Conservation (phyloP, 2,329 filamentous ascomycete species). For the Calonectria honghensis region DNA sequence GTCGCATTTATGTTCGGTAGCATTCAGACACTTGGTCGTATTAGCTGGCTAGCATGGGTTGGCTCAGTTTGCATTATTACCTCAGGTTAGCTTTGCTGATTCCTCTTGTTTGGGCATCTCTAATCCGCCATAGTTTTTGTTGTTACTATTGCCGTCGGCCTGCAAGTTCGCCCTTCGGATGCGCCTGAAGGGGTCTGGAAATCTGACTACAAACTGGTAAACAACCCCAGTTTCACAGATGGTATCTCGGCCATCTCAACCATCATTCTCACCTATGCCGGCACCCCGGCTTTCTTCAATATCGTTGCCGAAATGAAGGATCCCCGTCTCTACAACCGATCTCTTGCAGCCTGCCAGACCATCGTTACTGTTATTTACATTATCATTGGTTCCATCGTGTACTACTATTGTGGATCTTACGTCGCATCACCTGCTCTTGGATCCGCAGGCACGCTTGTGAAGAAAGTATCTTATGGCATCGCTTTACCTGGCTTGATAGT, state of each 20-base stretch:
- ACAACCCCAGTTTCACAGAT: slow-evolving; percentile 54
- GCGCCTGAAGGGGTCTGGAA: slow-evolving; percentile 52
- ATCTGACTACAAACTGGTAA: slow-evolving; percentile 56
- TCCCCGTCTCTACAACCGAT: slow-evolving; percentile 51
- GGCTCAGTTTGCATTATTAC: slow-evolving; percentile 49
- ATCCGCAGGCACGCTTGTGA: slow-evolving; percentile 62
- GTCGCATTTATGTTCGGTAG: slow-evolving; percentile 54
- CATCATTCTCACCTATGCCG: slow-evolving; percentile 60
- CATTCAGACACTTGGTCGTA: slow-evolving; percentile 54
- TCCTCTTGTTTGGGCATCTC: neutral
- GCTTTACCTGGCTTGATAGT: slow-evolving; percentile 54
- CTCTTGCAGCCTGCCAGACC: slow-evolving; percentile 51
- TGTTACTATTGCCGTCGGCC: slow-evolving; percentile 54
- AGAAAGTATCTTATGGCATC: slow-evolving; percentile 65
- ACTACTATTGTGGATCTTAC: slow-evolving; percentile 66
- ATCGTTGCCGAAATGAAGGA: slow-evolving; percentile 59
- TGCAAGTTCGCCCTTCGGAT: slow-evolving; percentile 55
- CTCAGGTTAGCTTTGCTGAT: slow-evolving; percentile 39
- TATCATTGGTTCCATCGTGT: slow-evolving; percentile 61
- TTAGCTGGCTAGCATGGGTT: slow-evolving; percentile 56
- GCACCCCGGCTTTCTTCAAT: slow-evolving; percentile 58
- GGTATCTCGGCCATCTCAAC: slow-evolving; percentile 56
- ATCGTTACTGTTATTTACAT: slow-evolving; percentile 57
- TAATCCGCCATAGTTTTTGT: slow-evolving; percentile 41
- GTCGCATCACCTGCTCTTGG: slow-evolving; percentile 67